Base-by-base conservation (phyloP, 163 green algal genomes). In the Picocystis sp. region DNA sequence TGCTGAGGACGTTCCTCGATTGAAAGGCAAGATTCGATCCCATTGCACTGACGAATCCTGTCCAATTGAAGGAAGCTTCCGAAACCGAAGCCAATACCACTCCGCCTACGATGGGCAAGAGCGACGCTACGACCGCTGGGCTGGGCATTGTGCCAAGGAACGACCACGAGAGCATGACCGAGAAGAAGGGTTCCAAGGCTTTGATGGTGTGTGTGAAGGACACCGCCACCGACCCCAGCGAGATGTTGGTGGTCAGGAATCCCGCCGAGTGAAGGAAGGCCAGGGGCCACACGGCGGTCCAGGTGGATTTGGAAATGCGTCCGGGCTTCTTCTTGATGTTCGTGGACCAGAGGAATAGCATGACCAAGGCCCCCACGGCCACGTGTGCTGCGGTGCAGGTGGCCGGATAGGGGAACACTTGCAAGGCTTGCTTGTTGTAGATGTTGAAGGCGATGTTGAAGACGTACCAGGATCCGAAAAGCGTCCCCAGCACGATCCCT, bases 61-160 rank as follows among this genome's bases (percentile, higher is more conserved):
- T 44, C 58, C 58, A 66, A 61, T 61, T 71, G 52, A 71, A 71
- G 22, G 59, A 67, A 11, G 56, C 38, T 38, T 86, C 77, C 14
- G 65, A 69, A 42, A 66, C 62, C 22, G 73, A 82, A 41, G 77
- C 77, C 49, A 80, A 44, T 13, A 67, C 75, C 21, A 86, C 77
- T n/a, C 77, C 77, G 8, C 61, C 68, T 17, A 86, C 70, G 33
- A 86, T 80, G 21, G 77, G 77, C 12, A 82, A 15, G 41, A 86
- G 62, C 0, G 66, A 63, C 15, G 73, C 53, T 21, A 80, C 45
- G 2, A 58, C 52, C 11, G 41, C 25, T 19, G 50, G n/a, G 24
- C 43, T 61, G 14, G 58, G 58, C 13, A 33, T 22, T 6, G 41
- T 35, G 22, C 58, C 58, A 17, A 66, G 56, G 3, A 66, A 50